phyloP scores from a whole-genome alignment of 805 yeast species.

The Lachancea sp. region DNA sequence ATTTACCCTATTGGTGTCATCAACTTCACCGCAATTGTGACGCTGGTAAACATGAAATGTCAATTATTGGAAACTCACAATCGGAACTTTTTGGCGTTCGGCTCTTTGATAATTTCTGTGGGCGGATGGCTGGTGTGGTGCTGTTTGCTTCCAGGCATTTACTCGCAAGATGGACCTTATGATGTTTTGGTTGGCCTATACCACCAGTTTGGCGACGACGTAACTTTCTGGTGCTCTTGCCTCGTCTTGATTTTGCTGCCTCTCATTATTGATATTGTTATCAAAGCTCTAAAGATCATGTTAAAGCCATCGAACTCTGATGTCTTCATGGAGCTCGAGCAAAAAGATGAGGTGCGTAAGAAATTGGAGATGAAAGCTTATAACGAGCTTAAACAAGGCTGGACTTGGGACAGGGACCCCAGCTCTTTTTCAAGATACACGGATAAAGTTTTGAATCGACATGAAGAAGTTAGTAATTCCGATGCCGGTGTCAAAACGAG shows the following conservation, averaged over 20 bases:
- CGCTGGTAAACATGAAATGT: slow-evolving; percentile 69
- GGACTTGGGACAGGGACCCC: slow-evolving; percentile 58
- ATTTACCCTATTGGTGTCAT: slow-evolving; percentile 78
- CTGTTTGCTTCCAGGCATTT: slow-evolving; percentile 64
- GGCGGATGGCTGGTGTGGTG: slow-evolving; percentile 88
- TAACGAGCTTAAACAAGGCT: slow-evolving; percentile 68
- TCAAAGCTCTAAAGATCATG: slow-evolving; percentile 50
- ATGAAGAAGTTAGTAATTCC: background rate
- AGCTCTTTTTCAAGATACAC: slow-evolving; percentile 28
- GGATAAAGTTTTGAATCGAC: slow-evolving; percentile 14
- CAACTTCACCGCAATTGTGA: slow-evolving; percentile 63
- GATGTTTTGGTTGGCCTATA: slow-evolving; percentile 66
- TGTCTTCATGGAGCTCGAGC: slow-evolving; percentile 69
- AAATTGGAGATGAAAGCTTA: slow-evolving; percentile 68
- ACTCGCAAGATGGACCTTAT: slow-evolving; percentile 49
- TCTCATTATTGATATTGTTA: slow-evolving; percentile 56
- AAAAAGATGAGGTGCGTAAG: slow-evolving; percentile 56
- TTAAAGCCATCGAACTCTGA: slow-evolving; percentile 70
- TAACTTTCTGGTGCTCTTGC: slow-evolving; percentile 81
- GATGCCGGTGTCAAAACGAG: slow-evolving; percentile 6
- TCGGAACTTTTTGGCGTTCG: slow-evolving; percentile 60
- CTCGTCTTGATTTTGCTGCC: slow-evolving; percentile 53
- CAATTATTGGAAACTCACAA: slow-evolving; percentile 77
- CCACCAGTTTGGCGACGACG: slow-evolving; percentile 68
- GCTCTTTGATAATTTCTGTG: slow-evolving; percentile 61